phyloP scores from a whole-genome alignment of 2,329 filamentous ascomycete genomes.

The Myriosclerotinia duriaeana region DNA sequence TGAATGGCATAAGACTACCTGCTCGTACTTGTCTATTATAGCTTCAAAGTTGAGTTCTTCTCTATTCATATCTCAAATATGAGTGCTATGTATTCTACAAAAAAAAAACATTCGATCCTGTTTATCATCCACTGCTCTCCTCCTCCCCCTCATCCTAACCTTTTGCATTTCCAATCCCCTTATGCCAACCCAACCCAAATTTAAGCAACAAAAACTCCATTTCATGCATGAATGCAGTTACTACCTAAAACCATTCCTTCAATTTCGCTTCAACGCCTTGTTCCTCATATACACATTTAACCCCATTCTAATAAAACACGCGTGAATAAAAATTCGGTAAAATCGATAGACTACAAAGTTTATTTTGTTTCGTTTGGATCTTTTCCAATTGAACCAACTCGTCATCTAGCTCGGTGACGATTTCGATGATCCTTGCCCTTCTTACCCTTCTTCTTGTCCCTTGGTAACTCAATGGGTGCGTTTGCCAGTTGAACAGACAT shows the following conservation, averaged over 20 bases:
- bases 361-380: background rate
- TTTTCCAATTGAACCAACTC: constrained; percentile 2
- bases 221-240: constrained; percentile 12
- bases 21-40: no score
- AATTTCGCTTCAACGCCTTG: constrained; percentile 10
- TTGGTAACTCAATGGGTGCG: constrained; percentile 61
- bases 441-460: constrained; percentile 63
- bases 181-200: background rate
- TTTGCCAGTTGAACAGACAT: constrained; percentile 64
- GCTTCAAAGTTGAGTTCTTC: constrained; percentile 6
- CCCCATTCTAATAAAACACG: constrained; percentile 26
- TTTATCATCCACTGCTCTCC: constrained; percentile 12
- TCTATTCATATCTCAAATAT: background rate
- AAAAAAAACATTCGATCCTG: background rate
- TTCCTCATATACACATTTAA: constrained; percentile 33
- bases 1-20: no score
- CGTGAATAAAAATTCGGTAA: constrained; percentile 12
- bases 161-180: constrained; percentile 14
- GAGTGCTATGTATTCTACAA: constrained; percentile 2
- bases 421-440: constrained; percentile 41
- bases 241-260: constrained; percentile 2
- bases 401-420: constrained; percentile 39
- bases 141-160: background rate
- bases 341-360: constrained; percentile 23
- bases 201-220: constrained; percentile 11